Evolutionary conservation across 2,329 filamentous ascomycete genomes (phyloP).

Genomic region (Dryadomyces sulphureus): DNA sequence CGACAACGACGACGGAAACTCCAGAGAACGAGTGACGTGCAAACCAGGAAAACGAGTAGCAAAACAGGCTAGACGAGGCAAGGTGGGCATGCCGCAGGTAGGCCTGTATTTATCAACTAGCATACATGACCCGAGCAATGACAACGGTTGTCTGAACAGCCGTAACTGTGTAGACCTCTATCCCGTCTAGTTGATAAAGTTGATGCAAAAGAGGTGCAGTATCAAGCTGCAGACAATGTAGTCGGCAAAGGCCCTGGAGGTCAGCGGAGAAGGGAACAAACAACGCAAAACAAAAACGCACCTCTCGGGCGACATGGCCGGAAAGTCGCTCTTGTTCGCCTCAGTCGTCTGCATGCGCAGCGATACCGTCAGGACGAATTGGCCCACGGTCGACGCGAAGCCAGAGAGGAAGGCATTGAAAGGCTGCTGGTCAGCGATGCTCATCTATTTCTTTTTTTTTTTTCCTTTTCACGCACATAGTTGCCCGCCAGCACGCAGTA

Average conservation of each 20-base stretch:
- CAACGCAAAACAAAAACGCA: constrained; percentile 25
- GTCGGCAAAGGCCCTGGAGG: constrained; percentile 75
- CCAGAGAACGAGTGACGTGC: neutral
- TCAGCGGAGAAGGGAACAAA: neutral
- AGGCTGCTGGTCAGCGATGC: constrained; percentile 41
- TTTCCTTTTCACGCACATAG: constrained; percentile 53
- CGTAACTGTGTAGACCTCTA: neutral
- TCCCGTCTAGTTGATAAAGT: constrained; percentile 77
- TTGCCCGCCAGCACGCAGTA: constrained; percentile 90
- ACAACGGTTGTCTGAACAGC: too few relatives aligned
- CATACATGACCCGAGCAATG: too few relatives aligned
- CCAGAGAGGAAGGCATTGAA: constrained; percentile 98
- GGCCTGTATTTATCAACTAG: too few relatives aligned
- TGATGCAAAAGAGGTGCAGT: constrained; percentile 96
- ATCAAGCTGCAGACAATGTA: constrained; percentile 90
- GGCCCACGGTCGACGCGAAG: constrained; percentile 86
- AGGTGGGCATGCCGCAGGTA: too few relatives aligned
- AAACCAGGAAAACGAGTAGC: neutral
- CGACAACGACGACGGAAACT: neutral
- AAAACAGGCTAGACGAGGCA: too few relatives aligned
- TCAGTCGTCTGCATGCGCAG: constrained; percentile 85
- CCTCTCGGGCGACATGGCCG: constrained; percentile 66
- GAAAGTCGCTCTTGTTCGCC: constrained; percentile 66
- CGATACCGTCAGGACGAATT: constrained; percentile 83
- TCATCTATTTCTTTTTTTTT: neutral